A percentile compares a stretch with the other conserved stretches of the same genome.
Evolutionary conservation across 441 rosid species (phyloP).

Genomic region (Gossypium schwendimanii): DNA sequence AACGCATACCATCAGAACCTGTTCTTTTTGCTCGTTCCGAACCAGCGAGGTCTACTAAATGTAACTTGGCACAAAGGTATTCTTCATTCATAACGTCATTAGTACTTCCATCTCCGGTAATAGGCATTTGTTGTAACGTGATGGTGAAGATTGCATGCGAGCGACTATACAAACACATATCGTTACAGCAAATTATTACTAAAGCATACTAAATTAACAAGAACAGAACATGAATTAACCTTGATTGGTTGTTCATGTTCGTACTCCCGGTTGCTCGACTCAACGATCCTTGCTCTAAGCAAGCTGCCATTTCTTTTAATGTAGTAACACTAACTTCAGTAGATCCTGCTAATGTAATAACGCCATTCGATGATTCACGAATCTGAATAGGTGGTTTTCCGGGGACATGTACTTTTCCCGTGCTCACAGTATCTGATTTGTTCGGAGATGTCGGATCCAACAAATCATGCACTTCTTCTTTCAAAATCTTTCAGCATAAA

Average conservation of each 20-base stretch:
- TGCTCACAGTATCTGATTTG: constrained; percentile 53
- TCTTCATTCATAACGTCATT: constrained; percentile 71
- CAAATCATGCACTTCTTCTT: constrained; percentile 95
- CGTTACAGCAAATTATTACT: neutral
- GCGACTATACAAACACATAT: constrained; percentile 48
- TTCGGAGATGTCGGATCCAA: constrained; percentile 51
- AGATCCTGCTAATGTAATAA: constrained; percentile 94
- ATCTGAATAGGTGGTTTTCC: constrained; percentile 96
- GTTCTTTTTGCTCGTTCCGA: constrained; percentile 98
- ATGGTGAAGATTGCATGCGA: constrained; percentile 99
- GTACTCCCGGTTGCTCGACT: constrained; percentile 97
- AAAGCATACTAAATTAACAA: neutral
- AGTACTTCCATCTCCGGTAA: constrained; percentile 45
- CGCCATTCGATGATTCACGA: constrained; percentile 92
- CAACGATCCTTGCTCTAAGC: constrained; percentile 89
- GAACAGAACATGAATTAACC: constrained; percentile 31
- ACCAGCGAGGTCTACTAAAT: constrained; percentile 98
- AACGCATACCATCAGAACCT: constrained; percentile 91
- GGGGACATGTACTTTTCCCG: constrained; percentile 53
- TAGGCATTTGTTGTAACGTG: constrained; percentile 90
- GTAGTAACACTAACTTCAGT: constrained; percentile 74
- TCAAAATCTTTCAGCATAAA: constrained; percentile 61
- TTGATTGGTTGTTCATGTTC: constrained; percentile 95
- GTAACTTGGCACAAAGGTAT: constrained; percentile 95
- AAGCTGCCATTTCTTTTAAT: constrained; percentile 84